These are phyloP conservation scores for Pyrus hybrid DNA, from an alignment of 331 rosid species.

Conservation along the genomic window DNA sequence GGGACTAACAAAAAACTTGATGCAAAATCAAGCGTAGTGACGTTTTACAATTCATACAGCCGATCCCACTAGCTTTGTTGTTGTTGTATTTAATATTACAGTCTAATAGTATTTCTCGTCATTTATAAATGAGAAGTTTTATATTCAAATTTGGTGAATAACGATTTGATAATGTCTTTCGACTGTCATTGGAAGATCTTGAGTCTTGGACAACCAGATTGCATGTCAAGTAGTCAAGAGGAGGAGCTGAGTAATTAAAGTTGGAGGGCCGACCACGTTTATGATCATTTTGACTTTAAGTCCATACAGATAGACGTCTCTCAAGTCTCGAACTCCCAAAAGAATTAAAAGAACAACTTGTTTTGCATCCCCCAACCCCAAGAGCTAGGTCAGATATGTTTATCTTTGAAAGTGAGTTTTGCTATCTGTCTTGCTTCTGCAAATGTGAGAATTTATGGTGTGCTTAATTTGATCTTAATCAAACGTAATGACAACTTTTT, in stretches of 20 bases:
- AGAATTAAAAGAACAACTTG: neutral
- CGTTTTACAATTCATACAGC: too few relatives aligned
- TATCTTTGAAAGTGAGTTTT: neutral
- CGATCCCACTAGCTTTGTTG: too few relatives aligned
- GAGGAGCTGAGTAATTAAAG: neutral
- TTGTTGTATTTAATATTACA: too few relatives aligned
- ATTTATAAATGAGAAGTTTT: too few relatives aligned
- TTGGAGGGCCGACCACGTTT: constrained; percentile 9
- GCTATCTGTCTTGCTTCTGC: neutral
- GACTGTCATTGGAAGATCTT: neutral
- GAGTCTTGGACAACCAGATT: neutral
- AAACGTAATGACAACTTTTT: too few relatives aligned
- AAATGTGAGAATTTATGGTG: too few relatives aligned
- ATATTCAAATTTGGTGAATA: too few relatives aligned
- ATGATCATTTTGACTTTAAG: neutral
- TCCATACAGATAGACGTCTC: neutral
- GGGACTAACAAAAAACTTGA: too few relatives aligned
- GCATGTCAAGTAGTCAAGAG: neutral
- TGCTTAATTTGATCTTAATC: too few relatives aligned
- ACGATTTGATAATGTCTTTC: too few relatives aligned
- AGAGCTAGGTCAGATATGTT: neutral
- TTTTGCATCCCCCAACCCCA: neutral
- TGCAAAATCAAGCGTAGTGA: too few relatives aligned
- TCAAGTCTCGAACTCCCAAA: neutral
- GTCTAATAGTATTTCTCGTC: rapidly evolving